Percentiles rank a stretch among this genome's conserved stretches.
These are phyloP conservation scores for Pichia inconspicua DNA, from an alignment of 1,139 yeast species.

Conservation along the genomic window DNA sequence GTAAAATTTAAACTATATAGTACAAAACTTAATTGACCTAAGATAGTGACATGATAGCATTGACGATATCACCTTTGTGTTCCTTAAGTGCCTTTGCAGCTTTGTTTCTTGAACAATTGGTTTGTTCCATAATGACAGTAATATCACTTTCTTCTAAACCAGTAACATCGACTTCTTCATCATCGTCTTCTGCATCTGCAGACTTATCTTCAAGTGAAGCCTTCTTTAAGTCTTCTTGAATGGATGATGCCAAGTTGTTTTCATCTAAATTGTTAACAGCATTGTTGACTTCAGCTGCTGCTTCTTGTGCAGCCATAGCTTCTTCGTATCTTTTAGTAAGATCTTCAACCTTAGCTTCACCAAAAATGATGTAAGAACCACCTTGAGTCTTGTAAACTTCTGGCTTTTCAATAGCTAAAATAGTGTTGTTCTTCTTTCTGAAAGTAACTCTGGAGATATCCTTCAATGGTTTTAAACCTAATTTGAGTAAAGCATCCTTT, in stretches of 20 bases:
- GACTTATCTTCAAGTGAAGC: constrained; percentile 42
- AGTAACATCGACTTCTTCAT: constrained; percentile 64
- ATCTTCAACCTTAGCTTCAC: constrained; percentile 96
- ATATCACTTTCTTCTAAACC: constrained; percentile 77
- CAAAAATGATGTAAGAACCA: constrained; percentile 93
- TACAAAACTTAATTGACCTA: constrained; percentile 1
- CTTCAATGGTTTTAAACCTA: constrained; percentile 83
- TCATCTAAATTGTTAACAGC: constrained; percentile 31
- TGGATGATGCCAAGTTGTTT: constrained; percentile 58
- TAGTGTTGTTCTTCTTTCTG: constrained; percentile 89
- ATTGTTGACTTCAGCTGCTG: constrained; percentile 39
- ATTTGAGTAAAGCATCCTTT: constrained; percentile 81
- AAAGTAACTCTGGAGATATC: constrained; percentile 95
- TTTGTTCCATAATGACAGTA: constrained; percentile 79
- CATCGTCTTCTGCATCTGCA: constrained; percentile 46
- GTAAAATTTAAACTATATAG: neutral
- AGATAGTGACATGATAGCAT: constrained; percentile 87
- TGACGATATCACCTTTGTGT: constrained; percentile 91
- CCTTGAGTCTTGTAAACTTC: constrained; percentile 93
- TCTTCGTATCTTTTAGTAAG: constrained; percentile 71
- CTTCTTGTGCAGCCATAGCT: constrained; percentile 65
- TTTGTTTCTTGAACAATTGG: constrained; percentile 79
- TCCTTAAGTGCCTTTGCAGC: constrained; percentile 86
- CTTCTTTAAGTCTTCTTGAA: constrained; percentile 86
- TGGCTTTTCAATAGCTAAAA: constrained; percentile 88